Base-by-base conservation (phyloP, 352 stramenopile genomes). In the Phytophthora brassicae region DNA sequence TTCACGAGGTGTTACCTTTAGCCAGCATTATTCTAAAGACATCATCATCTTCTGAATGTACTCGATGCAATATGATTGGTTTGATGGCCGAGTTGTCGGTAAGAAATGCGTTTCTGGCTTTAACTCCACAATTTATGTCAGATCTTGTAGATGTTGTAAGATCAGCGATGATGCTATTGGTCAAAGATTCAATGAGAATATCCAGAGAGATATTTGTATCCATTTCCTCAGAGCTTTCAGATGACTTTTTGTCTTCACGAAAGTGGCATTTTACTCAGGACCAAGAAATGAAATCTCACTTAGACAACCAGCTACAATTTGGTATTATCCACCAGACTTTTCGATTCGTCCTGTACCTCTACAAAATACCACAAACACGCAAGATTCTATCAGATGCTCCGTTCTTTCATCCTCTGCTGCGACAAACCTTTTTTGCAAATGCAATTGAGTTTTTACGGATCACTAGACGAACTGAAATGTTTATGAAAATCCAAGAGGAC, bases 41-140 rank as follows among this genome's bases (percentile, higher is more conserved):
- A 12, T 33, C 36, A 50, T 35, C 42, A 20, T 31, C 38, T 38
- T 46, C 29, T 17, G 33, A 7, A 13, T 28, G 39, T 19, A 56
- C 43, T 3, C 52, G 31, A 52, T 63, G 42, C 38, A 42, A 62
- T 20, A 22, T 41, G 28, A 29, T 45, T 7, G 43, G 59, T 19
- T 52, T 67, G 52, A n/a, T 67, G 20, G 52, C 59, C 28, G 59
- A 67, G 29, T 23, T 56, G 52, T 23, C n/a, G 3, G 14, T 56
- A 7, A 3, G 9, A 16, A 11, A 28, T 33, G 29, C 12, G 2
- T 17, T n/a, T 6, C 24, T 66, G 28, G n/a, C 26, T 6, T 29
- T 26, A 38, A 31, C 3, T 6, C 38, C 12, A 17, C 8, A 17
- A 23, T 16, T 29, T 23, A 12, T n/a, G 11, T 12, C 24, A 11